Base-by-base conservation (phyloP, 192 early-diverging fungal genomes). In the Mortierella antarctica region DNA sequence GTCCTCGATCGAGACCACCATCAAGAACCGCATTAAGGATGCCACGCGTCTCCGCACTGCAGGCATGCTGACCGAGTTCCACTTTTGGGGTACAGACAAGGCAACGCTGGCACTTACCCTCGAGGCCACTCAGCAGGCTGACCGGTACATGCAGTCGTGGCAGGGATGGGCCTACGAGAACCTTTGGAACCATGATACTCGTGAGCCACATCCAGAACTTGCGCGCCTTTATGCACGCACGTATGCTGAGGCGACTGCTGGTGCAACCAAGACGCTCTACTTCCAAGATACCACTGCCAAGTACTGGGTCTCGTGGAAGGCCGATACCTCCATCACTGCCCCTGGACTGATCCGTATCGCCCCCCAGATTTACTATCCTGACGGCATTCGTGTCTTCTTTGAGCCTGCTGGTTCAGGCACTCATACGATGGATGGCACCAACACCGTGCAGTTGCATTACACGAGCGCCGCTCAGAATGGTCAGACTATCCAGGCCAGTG, bases 141-240 rank as follows among this genome's bases (percentile, higher is more conserved):
- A 88, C 51, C 42, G 57, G 14, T 85, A 87, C 62, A 74, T 85
- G 70, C 76, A 84, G 44, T 84, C 83, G 23, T 90, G 89, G 89
- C 81, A 82, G 57, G 89, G 87, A 7, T 90, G 87, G 87, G 72
- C 87, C 2, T 90, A 90, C 50, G 86, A 90, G 57, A 82, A 85
- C 56, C 53, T 87, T 2, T 86, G 83, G 73, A 62, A 65, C 21
- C 18, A 44, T 18, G 17, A 60, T 47, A 17, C 56, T 3, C 21
- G 48, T 17, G 55, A 56, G 21, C 75, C 75, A 2, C 50, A 76
- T 23, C 75, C 84, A 5, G 64, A 73, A 7, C 20, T 85, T 45
- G 67, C 71, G 0, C 58, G 60, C 4, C 45, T 69, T 7, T 85
- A 85, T 51, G 73, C 76, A 42, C 84, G 84, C 46, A 65, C 80